phyloP scores from a whole-genome alignment of 352 stramenopile species.

The Globisporangium ultimum region DNA sequence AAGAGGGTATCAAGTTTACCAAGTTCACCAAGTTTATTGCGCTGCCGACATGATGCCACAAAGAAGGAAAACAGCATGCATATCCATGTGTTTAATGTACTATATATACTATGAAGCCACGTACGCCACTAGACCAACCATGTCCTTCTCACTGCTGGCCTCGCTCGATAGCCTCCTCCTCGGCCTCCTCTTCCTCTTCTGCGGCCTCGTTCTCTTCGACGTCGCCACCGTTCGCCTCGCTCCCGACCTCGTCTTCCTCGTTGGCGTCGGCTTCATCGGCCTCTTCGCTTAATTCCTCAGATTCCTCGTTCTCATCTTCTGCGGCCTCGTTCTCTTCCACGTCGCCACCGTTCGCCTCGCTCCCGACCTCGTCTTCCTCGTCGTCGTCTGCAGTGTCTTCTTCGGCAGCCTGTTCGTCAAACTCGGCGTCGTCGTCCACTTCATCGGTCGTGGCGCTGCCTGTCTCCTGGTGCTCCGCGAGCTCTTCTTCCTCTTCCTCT shows the following conservation, averaged over 20 bases:
- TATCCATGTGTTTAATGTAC: no score
- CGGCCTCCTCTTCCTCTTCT: not conserved
- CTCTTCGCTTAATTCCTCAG: not conserved
- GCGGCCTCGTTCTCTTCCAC: not conserved
- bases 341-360: not conserved
- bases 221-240: not conserved
- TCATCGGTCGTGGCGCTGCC: not conserved
- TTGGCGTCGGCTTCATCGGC: no score
- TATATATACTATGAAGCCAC: no score
- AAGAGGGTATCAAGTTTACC: no score
- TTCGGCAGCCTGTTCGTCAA: not conserved
- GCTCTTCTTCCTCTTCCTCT: constrained; percentile 5
- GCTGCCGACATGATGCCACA: no score
- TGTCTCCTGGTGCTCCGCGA: constrained; percentile 7
- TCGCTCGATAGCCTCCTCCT: no score
- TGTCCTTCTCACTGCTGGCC: no score
- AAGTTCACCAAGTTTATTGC: no score
- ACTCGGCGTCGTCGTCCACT: not conserved
- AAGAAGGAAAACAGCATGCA: no score
- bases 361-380: constrained; percentile 8
- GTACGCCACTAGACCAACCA: no score
- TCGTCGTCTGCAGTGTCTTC: constrained; percentile 1
- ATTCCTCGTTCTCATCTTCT: constrained; percentile 3
- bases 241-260: no score
- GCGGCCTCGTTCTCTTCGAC: not conserved